Percentiles rank a stretch among this genome's conserved stretches.
phyloP scores from a whole-genome alignment of 371 early-diverging fungal genomes.

The Racocetra persica region DNA sequence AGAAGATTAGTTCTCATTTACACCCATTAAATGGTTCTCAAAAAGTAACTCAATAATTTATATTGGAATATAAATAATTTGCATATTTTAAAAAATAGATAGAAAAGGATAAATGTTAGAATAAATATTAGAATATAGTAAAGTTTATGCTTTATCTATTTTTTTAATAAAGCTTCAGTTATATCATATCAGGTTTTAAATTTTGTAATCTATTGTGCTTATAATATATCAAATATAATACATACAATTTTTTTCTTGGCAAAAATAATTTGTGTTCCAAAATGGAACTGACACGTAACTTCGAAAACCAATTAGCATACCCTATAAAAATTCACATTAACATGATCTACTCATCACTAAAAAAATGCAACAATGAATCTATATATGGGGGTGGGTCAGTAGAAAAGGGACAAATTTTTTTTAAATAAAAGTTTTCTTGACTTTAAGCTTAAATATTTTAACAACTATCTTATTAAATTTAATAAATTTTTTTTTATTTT shows the following conservation, averaged over 20 bases:
- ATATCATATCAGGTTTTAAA: conserved; percentile 5
- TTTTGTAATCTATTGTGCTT: background rate
- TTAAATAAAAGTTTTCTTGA: too few species aligned
- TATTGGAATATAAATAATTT: conserved; percentile 6
- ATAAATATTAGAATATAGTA: conserved; percentile 16
- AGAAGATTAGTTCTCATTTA: conserved; percentile 10
- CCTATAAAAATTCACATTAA: too few species aligned
- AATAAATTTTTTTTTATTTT: too few species aligned
- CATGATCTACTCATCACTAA: too few species aligned
- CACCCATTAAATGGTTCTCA: background rate
- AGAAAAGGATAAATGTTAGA: conserved; percentile 3
- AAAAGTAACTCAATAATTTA: conserved; percentile 16
- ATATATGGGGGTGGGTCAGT: too few species aligned
- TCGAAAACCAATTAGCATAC: conserved; percentile 14
- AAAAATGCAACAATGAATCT: too few species aligned
- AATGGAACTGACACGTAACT: conserved; percentile 10
- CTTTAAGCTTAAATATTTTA: too few species aligned
- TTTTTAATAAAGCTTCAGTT: conserved; percentile 4
- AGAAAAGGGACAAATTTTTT: too few species aligned
- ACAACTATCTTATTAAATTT: too few species aligned
- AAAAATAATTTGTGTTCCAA: background rate
- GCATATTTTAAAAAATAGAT: conserved; percentile 3
- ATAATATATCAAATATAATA: background rate
- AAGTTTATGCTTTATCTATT: background rate
- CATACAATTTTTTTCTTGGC: background rate